Conservation (phyloP, 1,284 basidiomycete species). For the Ustilago loliicola region DNA sequence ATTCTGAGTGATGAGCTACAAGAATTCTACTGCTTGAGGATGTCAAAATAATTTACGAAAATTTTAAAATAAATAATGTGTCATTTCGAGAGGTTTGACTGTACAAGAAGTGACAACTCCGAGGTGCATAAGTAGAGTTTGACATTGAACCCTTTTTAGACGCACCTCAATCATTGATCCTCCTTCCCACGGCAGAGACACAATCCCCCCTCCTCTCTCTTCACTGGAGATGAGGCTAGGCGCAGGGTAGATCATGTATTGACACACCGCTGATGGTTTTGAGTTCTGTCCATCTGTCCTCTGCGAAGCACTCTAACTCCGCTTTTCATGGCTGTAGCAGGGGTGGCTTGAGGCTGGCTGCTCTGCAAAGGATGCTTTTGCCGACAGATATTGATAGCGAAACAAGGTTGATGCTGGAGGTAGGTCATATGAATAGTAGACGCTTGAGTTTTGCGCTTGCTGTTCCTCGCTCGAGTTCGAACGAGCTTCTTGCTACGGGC, state of each 20-base stretch:
- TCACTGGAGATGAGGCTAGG: too few relatives aligned
- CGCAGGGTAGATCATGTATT: slow-evolving; percentile 29
- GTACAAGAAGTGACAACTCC: slow-evolving; percentile 11
- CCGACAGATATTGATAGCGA: not conserved
- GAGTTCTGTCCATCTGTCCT: not conserved
- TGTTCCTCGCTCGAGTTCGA: slow-evolving; percentile 1
- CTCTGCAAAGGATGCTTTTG: not conserved
- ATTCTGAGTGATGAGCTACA: too few relatives aligned
- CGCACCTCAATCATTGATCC: slow-evolving; percentile 1
- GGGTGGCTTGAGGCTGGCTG: not conserved
- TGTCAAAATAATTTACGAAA: too few relatives aligned
- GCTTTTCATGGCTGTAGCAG: slow-evolving; percentile 1
- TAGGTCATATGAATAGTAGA: not conserved
- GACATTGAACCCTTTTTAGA: slow-evolving; percentile 5
- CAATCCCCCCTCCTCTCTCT: not conserved
- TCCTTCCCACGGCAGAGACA: slow-evolving; percentile 31
- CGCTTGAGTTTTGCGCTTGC: not conserved
- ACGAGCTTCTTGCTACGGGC: not conserved
- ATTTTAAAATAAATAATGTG: too few relatives aligned
- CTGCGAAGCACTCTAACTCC: not conserved
- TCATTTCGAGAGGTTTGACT: too few relatives aligned
- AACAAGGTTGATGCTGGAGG: not conserved
- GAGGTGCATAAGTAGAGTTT: slow-evolving; percentile 29
- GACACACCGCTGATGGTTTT: slow-evolving; percentile 18
- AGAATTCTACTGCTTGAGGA: too few relatives aligned